Conservation (phyloP, 2,329 filamentous ascomycete species). For the Arthrobotrys sinensis region DNA sequence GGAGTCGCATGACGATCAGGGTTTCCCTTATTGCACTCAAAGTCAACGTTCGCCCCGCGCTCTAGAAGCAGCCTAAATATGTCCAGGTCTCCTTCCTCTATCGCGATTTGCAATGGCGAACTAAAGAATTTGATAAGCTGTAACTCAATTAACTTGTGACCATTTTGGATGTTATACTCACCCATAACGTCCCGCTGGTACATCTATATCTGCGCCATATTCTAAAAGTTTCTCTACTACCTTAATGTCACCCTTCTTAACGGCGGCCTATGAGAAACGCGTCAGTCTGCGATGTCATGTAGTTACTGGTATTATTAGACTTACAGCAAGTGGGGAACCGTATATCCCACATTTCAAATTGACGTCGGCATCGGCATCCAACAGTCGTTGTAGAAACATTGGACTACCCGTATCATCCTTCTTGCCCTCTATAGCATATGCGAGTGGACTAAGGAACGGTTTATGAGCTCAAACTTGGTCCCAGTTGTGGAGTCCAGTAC, state of each 20-base stretch:
- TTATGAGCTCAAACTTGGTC: neutral
- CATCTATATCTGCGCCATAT: constrained; percentile 23
- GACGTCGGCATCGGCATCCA: constrained; percentile 33
- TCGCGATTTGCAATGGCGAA: constrained; percentile 23
- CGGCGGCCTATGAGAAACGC: constrained; percentile 3
- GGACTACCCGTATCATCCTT: constrained; percentile 2
- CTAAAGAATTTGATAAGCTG: neutral
- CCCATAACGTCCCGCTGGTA: neutral
- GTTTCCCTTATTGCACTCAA: neutral
- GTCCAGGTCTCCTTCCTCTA: constrained; percentile 22
- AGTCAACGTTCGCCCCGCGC: constrained; percentile 24
- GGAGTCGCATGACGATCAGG: constrained; percentile 3
- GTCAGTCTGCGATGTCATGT: neutral
- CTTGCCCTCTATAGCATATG: constrained; percentile 7
- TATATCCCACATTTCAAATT: constrained; percentile 20
- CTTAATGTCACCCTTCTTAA: constrained; percentile 6
- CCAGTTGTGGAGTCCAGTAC: neutral
- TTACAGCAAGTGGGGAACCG: constrained; percentile 31
- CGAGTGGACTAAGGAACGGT: constrained; percentile 5
- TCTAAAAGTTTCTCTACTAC: constrained; percentile 24
- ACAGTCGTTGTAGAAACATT: constrained; percentile 11
- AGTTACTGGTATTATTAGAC: neutral
- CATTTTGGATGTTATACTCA: neutral
- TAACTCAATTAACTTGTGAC: neutral
- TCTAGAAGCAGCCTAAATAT: constrained; percentile 25